These are phyloP conservation scores for Lentinula detonsa DNA, from an alignment of 768 basidiomycete genomes.

Conservation along the genomic window DNA sequence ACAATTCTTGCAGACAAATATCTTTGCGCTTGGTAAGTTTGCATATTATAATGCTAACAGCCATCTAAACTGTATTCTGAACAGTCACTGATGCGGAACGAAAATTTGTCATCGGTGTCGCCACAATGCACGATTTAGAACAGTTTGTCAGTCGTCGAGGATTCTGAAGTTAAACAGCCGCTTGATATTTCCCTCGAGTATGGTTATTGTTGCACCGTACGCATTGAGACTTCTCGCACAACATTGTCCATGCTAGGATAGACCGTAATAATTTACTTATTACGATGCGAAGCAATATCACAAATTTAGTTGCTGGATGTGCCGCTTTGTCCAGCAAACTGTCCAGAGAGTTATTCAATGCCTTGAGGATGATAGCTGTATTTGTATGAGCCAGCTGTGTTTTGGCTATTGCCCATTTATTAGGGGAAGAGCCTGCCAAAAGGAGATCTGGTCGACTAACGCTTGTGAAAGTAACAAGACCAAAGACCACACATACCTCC, in stretches of 20 bases:
- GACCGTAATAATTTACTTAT: too few relatives aligned
- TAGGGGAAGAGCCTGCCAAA: background rate
- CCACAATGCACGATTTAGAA: conserved; percentile 72
- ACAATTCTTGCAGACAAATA: conserved; percentile 61
- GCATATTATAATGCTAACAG: background rate
- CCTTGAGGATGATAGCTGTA: too few relatives aligned
- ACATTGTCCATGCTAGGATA: too few relatives aligned
- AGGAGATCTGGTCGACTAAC: too few relatives aligned
- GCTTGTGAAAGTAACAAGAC: background rate
- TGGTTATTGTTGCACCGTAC: too few relatives aligned
- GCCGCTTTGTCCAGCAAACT: too few relatives aligned
- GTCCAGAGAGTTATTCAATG: too few relatives aligned
- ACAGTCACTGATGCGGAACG: conserved; percentile 78
- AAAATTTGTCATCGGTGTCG: conserved; percentile 80
- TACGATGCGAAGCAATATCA: too few relatives aligned
- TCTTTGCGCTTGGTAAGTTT: conserved; percentile 68
- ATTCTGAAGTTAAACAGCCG: conserved; percentile 13
- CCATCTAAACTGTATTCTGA: background rate
- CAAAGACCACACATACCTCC: background rate
- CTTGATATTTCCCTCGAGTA: background rate
- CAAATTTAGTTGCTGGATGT: too few relatives aligned
- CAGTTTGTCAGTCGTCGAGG: conserved; percentile 51
- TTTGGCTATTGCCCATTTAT: too few relatives aligned
- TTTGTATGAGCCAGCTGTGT: too few relatives aligned
- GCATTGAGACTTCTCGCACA: too few relatives aligned